These are phyloP conservation scores for Eustoma russellianum DNA, from an alignment of 257 asterid species.

Conservation along the genomic window DNA sequence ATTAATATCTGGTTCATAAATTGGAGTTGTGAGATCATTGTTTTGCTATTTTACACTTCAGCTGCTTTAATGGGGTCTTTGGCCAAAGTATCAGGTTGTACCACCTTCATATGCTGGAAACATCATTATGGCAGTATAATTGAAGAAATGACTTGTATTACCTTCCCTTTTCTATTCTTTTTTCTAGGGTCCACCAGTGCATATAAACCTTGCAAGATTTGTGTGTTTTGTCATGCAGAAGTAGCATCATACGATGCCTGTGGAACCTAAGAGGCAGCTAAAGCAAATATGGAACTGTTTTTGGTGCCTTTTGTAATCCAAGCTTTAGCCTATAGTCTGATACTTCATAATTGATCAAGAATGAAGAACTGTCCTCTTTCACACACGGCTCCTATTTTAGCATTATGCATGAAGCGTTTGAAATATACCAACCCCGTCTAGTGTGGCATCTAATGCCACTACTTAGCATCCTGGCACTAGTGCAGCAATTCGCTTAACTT, in stretches of 20 bases:
- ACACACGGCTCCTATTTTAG: too few species aligned
- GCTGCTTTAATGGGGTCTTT: background rate
- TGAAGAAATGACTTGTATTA: background rate
- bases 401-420: background rate
- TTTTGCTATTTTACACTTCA: background rate
- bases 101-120: background rate
- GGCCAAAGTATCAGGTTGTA: too few species aligned
- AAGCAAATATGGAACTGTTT: background rate
- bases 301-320: background rate
- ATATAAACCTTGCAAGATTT: background rate
- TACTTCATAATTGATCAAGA: background rate
- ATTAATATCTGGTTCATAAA: background rate
- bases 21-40: background rate
- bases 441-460: background rate
- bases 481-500: background rate
- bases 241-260: too few species aligned
- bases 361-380: background rate
- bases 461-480: background rate
- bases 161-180: background rate
- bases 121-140: background rate
- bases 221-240: too few species aligned
- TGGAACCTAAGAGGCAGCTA: background rate
- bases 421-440: background rate
- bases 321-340: background rate
- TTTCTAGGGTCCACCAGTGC: background rate